Evolutionary conservation across 2,329 filamentous ascomycete species (phyloP).

Genomic region (Fusarium redolens): DNA sequence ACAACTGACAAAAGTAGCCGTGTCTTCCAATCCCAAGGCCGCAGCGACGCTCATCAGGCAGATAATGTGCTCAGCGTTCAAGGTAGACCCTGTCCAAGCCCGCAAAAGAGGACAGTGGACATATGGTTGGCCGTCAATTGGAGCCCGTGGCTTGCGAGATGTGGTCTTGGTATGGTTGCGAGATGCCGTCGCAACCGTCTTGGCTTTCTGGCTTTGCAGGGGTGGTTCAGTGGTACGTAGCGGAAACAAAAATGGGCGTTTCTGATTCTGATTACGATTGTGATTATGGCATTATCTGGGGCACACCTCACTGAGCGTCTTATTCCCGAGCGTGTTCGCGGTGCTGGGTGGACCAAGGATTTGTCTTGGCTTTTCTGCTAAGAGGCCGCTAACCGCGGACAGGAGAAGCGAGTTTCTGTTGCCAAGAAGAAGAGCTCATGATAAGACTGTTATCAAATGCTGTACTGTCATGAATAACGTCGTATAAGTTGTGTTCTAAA

Average conservation of each 20-base stretch:
- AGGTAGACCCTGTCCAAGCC: slow-evolving; percentile 17
- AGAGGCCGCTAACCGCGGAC: slow-evolving; percentile 9
- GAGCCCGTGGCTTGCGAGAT: slow-evolving; percentile 43
- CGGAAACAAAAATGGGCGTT: slow-evolving; percentile 31
- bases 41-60: slow-evolving; percentile 10
- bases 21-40: slow-evolving; percentile 26
- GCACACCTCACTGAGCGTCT: slow-evolving; percentile 36
- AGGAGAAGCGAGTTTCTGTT: neutral
- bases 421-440: slow-evolving; percentile 11
- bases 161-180: slow-evolving; percentile 47
- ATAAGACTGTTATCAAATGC: neutral
- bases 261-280: slow-evolving; percentile 24
- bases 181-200: slow-evolving; percentile 56
- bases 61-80: slow-evolving; percentile 13
- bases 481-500: slow-evolving; percentile 5
- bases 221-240: neutral
- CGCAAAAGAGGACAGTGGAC: slow-evolving; percentile 25
- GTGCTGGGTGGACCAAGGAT: slow-evolving; percentile 38
- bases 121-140: slow-evolving; percentile 37
- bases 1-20: neutral
- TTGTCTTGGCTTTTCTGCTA: slow-evolving; percentile 29
- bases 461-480: too few relatives aligned
- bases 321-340: slow-evolving; percentile 47
- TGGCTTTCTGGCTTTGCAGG: slow-evolving; percentile 51
- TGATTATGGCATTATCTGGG: slow-evolving; percentile 34